Evolutionary conservation across 129 eudicot species (phyloP).

Genomic region (Glebionis coronaria): DNA sequence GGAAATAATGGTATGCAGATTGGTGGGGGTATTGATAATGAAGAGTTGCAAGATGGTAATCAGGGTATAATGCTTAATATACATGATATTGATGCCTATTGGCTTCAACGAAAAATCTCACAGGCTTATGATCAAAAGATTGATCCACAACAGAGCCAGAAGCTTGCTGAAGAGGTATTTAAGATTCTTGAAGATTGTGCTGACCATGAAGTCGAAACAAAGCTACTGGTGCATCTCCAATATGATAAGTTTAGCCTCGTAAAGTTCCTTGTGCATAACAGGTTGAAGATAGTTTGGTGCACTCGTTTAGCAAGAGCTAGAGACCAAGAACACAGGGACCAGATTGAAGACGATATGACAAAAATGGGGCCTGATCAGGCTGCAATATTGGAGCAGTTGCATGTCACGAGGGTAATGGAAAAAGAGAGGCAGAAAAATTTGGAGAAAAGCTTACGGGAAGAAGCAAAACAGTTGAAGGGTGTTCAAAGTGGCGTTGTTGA

Average conservation of each 20-base stretch:
- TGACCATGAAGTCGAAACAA: constrained; percentile 79
- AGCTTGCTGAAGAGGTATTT: constrained; percentile 90
- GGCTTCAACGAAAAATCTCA: constrained; percentile 96
- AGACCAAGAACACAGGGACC: constrained; percentile 75
- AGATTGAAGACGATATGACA: constrained; percentile 77
- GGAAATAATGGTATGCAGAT: constrained; percentile 85
- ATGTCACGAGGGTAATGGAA: constrained; percentile 80
- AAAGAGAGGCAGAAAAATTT: constrained; percentile 88
- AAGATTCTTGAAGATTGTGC: constrained; percentile 88
- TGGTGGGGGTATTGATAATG: constrained; percentile 93
- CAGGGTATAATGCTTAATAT: constrained; percentile 83
- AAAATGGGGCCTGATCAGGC: constrained; percentile 63
- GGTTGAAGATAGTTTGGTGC: constrained; percentile 92
- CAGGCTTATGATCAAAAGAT: constrained; percentile 84
- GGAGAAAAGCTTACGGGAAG: constrained; percentile 90
- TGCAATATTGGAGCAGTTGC: constrained; percentile 82
- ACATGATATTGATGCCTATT: constrained; percentile 92
- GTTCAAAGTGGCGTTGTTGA: constrained; percentile 49
- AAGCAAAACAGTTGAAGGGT: constrained; percentile 87
- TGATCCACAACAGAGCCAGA: constrained; percentile 93
- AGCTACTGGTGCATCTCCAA: constrained; percentile 69
- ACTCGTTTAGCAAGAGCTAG: constrained; percentile 94
- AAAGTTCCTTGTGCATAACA: constrained; percentile 62
- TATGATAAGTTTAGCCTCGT: constrained; percentile 75
- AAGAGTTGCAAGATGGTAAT: constrained; percentile 58